A percentile compares a stretch with the other conserved stretches of the same genome.
phyloP scores from a whole-genome alignment of 495 filamentous ascomycete genomes.

The Neurospora sp. region DNA sequence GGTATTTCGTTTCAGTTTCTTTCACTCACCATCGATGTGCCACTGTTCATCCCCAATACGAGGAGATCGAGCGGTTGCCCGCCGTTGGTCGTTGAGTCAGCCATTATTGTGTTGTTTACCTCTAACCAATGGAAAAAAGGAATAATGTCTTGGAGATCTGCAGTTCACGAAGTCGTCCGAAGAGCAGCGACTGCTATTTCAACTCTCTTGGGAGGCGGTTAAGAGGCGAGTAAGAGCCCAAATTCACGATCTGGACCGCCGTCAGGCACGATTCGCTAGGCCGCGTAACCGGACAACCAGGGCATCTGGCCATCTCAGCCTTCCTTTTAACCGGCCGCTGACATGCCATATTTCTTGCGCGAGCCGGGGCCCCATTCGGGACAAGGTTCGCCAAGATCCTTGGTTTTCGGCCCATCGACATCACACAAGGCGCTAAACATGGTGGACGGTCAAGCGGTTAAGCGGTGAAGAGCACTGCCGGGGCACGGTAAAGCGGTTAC shows the following conservation, averaged over 20 bases:
- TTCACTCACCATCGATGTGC: conserved; percentile 29
- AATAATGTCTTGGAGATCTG: background rate
- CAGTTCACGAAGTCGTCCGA: background rate
- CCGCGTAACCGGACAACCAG: background rate
- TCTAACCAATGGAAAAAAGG: background rate
- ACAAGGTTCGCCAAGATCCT: background rate
- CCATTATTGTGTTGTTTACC: background rate
- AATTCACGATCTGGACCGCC: background rate
- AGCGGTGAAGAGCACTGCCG: background rate
- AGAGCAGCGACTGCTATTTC: background rate
- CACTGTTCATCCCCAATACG: conserved; percentile 43
- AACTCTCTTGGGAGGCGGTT: background rate
- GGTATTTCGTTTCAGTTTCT: background rate
- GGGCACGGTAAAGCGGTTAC: background rate
- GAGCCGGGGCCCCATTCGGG: background rate
- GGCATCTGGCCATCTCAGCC: background rate
- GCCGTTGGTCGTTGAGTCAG: background rate
- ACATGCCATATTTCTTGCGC: background rate
- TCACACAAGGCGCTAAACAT: background rate
- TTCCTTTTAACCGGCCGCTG: background rate
- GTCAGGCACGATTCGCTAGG: background rate
- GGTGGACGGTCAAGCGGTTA: background rate
- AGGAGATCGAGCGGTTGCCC: conserved; percentile 28
- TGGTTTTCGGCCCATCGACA: background rate
- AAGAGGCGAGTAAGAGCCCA: background rate